phyloP scores from a whole-genome alignment of 192 early-diverging fungal species.

The Powellomyces hirtus region DNA sequence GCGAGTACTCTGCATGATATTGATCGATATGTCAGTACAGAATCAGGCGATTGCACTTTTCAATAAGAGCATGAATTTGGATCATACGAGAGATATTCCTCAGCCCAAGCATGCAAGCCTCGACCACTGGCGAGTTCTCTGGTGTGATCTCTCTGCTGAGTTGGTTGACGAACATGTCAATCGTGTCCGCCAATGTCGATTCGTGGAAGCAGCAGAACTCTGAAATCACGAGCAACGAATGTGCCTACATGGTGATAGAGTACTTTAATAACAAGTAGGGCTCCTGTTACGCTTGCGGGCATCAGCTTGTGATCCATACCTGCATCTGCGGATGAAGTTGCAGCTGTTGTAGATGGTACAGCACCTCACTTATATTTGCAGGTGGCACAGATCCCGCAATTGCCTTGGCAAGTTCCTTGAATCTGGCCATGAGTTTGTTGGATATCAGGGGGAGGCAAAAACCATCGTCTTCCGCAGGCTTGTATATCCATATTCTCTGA shows the following conservation, averaged over 20 bases:
- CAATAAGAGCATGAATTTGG: no score
- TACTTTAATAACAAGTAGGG: no score
- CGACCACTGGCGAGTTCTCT: constrained; percentile 36
- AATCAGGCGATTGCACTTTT: background rate
- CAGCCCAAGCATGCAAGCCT: constrained; percentile 49
- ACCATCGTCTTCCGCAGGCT: constrained; percentile 49
- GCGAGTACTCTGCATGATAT: constrained; percentile 38
- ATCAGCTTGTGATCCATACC: no score
- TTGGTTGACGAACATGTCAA: constrained; percentile 37
- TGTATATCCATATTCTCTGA: background rate
- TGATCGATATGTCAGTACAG: background rate
- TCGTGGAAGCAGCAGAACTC: constrained; percentile 53
- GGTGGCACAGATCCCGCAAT: constrained; percentile 34
- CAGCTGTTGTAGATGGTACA: constrained; percentile 46
- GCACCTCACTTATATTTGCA: constrained; percentile 36
- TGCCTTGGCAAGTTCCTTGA: constrained; percentile 44
- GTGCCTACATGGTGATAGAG: constrained; percentile 30
- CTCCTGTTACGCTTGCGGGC: no score
- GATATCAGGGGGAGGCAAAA: constrained; percentile 54
- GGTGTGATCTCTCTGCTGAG: constrained; percentile 46
- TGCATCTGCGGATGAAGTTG: constrained; percentile 32
- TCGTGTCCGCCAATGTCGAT: constrained; percentile 27
- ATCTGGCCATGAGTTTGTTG: constrained; percentile 43
- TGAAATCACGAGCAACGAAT: constrained; percentile 42
- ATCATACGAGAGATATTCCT: constrained; percentile 47